Percentiles rank a stretch among this genome's conserved stretches.
These are phyloP conservation scores for Cystofilobasidium capitatum DNA, from an alignment of 768 basidiomycete genomes.

Conservation along the genomic window DNA sequence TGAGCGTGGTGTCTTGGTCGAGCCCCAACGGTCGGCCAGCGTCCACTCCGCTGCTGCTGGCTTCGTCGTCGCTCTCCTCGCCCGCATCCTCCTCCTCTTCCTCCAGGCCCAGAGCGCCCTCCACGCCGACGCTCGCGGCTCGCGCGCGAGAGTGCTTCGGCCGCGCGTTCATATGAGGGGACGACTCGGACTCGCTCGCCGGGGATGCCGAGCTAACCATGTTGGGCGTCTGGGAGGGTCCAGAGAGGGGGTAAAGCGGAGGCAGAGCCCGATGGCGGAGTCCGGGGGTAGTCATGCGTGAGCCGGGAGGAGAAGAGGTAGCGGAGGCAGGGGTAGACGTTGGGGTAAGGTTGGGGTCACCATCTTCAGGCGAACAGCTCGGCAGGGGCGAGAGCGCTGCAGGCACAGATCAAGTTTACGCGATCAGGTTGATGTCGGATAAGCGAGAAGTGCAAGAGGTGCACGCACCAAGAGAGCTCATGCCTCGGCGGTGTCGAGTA, in stretches of 20 bases:
- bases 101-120: not conserved
- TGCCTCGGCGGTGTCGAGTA: too few relatives aligned
- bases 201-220: too few relatives aligned
- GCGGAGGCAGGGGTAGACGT: not conserved
- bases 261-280: not conserved
- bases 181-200: not conserved
- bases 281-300: constrained; percentile 3
- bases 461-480: too few relatives aligned
- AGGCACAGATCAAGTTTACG: too few relatives aligned
- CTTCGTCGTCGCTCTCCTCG: not conserved
- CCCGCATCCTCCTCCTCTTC: not conserved
- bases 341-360: too few relatives aligned
- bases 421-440: too few relatives aligned
- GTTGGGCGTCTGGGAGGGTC: not conserved
- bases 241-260: not conserved
- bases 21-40: not conserved
- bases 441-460: too few relatives aligned
- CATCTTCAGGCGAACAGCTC: too few relatives aligned
- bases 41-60: not conserved
- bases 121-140: not conserved
- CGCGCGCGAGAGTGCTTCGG: not conserved
- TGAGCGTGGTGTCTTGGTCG: not conserved
- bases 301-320: not conserved
- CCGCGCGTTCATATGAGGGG: not conserved
- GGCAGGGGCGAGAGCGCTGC: not conserved